Evolutionary conservation across 2,329 filamentous ascomycete genomes (phyloP), one percentile per base, ranked within the genome.

Genomic region (Colletotrichum cordylinicola): DNA sequence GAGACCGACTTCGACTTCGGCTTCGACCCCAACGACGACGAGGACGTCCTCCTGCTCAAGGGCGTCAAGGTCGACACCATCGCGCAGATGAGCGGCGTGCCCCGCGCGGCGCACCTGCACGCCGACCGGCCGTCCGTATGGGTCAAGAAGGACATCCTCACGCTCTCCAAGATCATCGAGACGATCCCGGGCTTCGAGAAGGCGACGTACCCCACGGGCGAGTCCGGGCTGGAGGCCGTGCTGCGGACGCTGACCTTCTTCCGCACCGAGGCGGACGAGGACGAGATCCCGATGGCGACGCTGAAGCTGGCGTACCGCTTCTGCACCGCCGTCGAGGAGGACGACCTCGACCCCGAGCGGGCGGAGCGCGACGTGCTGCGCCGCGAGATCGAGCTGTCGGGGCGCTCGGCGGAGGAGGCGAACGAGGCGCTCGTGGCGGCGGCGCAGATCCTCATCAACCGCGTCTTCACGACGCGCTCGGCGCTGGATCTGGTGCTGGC

Each of bases 1-100:
- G 74, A 76, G 24, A 74, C 74, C 1, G 74, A 75, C 66, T 76
- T 76, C 13, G 74, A 76, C 58, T 76, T 76, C 12, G 74, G 74
- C 37, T 61, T 76, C n/a, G 65, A 75, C 35, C 74, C 74, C 15
- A 48, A 75, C 60, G 71, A 65, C 6, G 52, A 29, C 9, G 73
- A 75, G 33, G 74, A 75, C 33, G 71, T 70, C 56, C 18, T 76
- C 21, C 58, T 76, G 21, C 71, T 76, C 27, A 74, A 65, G 52
- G 74, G 71, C 18, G 48, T 74, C 71, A 75, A 58, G 31, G 70
- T 76, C 48, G 74, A 76, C 29, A 70, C 71, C 3, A 5, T 76
- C 33, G 16, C 65, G 10, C 70, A 76, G 58, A 52, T 75, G 48
- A 75, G 65, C 66, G 71, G 37, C 29, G 55, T 76, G 4, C 74